Evolutionary conservation across 2,329 filamentous ascomycete genomes (phyloP).

Genomic region (Knoxdaviesia proteae): DNA sequence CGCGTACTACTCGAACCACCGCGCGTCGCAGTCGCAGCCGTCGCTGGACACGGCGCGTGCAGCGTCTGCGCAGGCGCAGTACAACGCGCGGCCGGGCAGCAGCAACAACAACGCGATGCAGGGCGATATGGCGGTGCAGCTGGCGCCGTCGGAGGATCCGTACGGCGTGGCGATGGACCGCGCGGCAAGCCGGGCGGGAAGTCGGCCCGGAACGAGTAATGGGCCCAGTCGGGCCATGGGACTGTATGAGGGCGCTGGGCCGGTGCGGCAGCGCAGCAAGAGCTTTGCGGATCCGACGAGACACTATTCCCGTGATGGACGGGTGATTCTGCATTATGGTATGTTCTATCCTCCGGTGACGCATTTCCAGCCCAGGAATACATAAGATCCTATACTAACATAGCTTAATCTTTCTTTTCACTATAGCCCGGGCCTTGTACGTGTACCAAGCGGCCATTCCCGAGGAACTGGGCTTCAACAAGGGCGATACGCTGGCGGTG

Average conservation of each 20-base stretch:
- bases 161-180: slow-evolving; percentile 36
- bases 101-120: slow-evolving; percentile 15
- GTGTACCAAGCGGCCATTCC: slow-evolving; percentile 88
- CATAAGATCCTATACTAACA: neutral
- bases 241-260: slow-evolving; percentile 30
- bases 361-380: no score
- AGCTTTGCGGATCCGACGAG: slow-evolving; percentile 67
- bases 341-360: slow-evolving; percentile 21
- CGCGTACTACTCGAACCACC: slow-evolving; percentile 24
- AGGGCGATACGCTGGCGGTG: slow-evolving; percentile 79
- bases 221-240: slow-evolving; percentile 28
- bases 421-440: slow-evolving; percentile 72
- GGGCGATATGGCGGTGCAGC: slow-evolving; percentile 46
- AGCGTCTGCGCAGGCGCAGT: slow-evolving; percentile 24
- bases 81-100: slow-evolving; percentile 27
- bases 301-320: slow-evolving; percentile 68
- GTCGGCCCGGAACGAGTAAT: slow-evolving; percentile 24
- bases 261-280: slow-evolving; percentile 45
- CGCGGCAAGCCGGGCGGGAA: slow-evolving; percentile 16
- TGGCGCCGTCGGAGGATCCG: slow-evolving; percentile 34
- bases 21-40: slow-evolving; percentile 11
- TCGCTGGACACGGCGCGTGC: slow-evolving; percentile 24
- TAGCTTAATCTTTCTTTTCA: slow-evolving; percentile 1
- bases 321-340: slow-evolving; percentile 86
- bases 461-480: slow-evolving; percentile 79